Evolutionary conservation across 1,139 yeast genomes (phyloP), one percentile per base, ranked within the genome.

Genomic region (Zygosaccharomyces pseudobailii): DNA sequence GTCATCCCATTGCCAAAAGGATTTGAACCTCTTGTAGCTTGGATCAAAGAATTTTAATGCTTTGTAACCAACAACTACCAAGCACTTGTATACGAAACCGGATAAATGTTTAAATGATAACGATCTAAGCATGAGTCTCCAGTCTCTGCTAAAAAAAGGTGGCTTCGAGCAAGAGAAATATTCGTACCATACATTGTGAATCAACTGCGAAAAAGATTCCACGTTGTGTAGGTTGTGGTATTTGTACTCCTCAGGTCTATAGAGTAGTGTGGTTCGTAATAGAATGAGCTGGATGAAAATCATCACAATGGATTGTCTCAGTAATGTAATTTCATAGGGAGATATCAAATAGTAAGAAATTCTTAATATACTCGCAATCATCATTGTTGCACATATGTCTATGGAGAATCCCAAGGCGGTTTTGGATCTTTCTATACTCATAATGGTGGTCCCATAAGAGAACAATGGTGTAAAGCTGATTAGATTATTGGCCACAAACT

Each of bases 301-400:
- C 95, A 87, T 89, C 21, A 86, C 77, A 38, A 85, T 62, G 34
- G 94, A 80, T 63, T 89, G 97, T 49, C 90, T 69, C 38, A 88
- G 71, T 33, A 89, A 67, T 3, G 95, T 78, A 17, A 78, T 66
- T 62, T 89, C 96, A 63, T 82, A 89, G 0, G 96, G 96, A 38
- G 83, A 77, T 44, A 88, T 82, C 52, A 83, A 67, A 68, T 84
- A 89, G 69, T 87, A 89, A 46, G 81, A 79, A 20, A 89, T 81
- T 53, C 95, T 74, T 37, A 88, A 68, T 4, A 83, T 78, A 41
- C 88, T 79, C 1, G 96, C 85, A 57, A 87, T 74, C 51, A 89
- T 66, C 96, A 89, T 88, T 8, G 95, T 87, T 13, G 90, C 92
- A 68, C 96, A 89, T 10, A 89, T 85, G 65, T 89, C 97, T 21